Evolutionary conservation across 768 basidiomycete genomes (phyloP).

Genomic region (Phanerochaete sordida): DNA sequence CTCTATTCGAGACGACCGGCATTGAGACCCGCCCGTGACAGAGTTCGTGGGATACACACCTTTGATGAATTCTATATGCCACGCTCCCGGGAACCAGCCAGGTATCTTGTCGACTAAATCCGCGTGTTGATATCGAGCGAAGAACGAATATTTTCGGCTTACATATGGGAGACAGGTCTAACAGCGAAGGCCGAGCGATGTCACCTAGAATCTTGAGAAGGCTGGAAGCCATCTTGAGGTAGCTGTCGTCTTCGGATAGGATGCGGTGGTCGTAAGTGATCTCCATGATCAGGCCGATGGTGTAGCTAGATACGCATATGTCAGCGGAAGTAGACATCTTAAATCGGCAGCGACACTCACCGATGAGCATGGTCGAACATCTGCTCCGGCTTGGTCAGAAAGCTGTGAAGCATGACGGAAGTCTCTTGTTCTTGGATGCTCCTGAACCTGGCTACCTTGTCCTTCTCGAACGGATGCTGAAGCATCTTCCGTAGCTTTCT

Average conservation of each 20-base stretch:
- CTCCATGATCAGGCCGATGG: constrained; percentile 27
- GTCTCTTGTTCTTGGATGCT: constrained; percentile 25
- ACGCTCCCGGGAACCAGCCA: constrained; percentile 11
- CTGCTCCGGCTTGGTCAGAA: constrained; percentile 23
- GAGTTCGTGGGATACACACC: background rate
- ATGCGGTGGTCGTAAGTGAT: constrained; percentile 31
- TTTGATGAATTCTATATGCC: constrained; percentile 1
- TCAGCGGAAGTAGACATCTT: background rate
- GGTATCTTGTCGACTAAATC: constrained; percentile 1
- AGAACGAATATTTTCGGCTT: background rate
- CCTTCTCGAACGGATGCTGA: constrained; percentile 1
- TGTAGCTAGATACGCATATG: constrained; percentile 10
- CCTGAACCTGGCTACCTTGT: constrained; percentile 15
- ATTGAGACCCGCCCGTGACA: background rate
- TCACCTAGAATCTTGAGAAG: background rate
- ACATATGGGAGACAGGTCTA: background rate
- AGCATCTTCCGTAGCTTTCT: constrained; percentile 13
- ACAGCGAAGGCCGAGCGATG: background rate
- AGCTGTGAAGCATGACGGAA: constrained; percentile 20
- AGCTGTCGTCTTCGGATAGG: constrained; percentile 26
- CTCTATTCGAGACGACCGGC: background rate
- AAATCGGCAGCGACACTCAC: no score
- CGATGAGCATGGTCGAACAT: background rate
- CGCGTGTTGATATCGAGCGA: no score
- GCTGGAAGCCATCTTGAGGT: constrained; percentile 24